Evolutionary conservation across 805 yeast genomes (phyloP).

Genomic region (Starmerella vaccinii): DNA sequence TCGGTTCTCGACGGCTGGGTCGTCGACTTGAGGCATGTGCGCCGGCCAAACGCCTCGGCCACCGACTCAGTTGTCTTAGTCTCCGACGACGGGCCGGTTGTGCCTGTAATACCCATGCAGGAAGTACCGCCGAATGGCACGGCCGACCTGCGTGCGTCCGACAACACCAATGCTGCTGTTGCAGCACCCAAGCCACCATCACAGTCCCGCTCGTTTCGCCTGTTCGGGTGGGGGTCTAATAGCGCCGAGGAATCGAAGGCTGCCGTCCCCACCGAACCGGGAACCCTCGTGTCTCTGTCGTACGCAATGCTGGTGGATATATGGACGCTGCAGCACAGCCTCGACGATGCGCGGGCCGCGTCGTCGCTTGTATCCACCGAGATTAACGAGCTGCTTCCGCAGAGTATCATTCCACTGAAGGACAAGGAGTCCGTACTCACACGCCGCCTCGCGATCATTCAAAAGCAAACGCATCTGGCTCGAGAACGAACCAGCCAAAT

Average conservation of each 20-base stretch:
- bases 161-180: neutral
- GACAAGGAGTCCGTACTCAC: conserved; percentile 13
- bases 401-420: conserved; percentile 7
- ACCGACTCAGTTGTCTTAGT: neutral
- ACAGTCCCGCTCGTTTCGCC: conserved; percentile 2
- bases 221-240: conserved; percentile 11
- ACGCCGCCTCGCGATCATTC: conserved; percentile 7
- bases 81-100: neutral
- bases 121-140: neutral
- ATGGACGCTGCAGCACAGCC: conserved; percentile 27
- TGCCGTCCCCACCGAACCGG: neutral
- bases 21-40: conserved; percentile 14
- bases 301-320: conserved; percentile 28
- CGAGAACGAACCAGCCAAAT: neutral
- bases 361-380: conserved; percentile 15
- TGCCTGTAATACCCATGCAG: neutral
- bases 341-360: conserved; percentile 26
- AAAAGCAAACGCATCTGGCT: neutral
- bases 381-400: conserved; percentile 17
- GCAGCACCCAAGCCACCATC: neutral
- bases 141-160: neutral
- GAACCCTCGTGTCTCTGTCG: conserved; percentile 13
- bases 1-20: conserved; percentile 6
- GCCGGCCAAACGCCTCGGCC: neutral
- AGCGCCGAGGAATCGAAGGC: neutral